Evolutionary conservation across 805 yeast genomes (phyloP).

Genomic region (Wickerhamiella australiensis): DNA sequence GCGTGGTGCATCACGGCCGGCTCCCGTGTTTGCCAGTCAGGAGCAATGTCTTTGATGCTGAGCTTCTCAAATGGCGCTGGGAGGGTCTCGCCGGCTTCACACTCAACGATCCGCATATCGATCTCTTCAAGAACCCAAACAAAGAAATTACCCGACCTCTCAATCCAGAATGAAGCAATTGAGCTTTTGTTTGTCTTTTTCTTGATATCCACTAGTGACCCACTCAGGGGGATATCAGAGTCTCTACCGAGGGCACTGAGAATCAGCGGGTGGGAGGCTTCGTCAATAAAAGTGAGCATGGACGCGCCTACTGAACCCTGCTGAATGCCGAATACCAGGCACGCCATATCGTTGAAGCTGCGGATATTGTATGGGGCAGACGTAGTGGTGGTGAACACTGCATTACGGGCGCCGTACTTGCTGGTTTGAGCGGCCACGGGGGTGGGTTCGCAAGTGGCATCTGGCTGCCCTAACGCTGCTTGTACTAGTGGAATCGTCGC

Average conservation of each 20-base stretch:
- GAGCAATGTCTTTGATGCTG: not conserved
- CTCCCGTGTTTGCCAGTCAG: not conserved
- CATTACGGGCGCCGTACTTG: constrained; percentile 55
- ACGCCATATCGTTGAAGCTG: constrained; percentile 83
- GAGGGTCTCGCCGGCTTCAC: not conserved
- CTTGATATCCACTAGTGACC: constrained; percentile 71
- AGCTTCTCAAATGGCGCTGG: not conserved
- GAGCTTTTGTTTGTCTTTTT: constrained; percentile 49
- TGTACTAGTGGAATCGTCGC: constrained; percentile 14
- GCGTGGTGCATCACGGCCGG: not conserved
- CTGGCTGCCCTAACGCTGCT: not conserved
- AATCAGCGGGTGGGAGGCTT: not conserved
- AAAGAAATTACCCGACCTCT: constrained; percentile 49
- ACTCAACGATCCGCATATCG: constrained; percentile 11
- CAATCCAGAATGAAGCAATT: constrained; percentile 90
- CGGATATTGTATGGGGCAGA: constrained; percentile 67
- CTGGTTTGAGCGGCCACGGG: constrained; percentile 44
- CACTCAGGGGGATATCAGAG: constrained; percentile 29
- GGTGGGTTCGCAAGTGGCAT: constrained; percentile 34
- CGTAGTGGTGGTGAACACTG: constrained; percentile 67
- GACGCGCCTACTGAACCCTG: constrained; percentile 48
- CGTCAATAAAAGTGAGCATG: constrained; percentile 48
- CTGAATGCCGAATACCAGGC: constrained; percentile 73
- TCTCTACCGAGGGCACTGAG: not conserved
- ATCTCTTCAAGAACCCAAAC: constrained; percentile 84